Conservation (phyloP, 2,329 filamentous ascomycete species). For the Alternaria longipes region DNA sequence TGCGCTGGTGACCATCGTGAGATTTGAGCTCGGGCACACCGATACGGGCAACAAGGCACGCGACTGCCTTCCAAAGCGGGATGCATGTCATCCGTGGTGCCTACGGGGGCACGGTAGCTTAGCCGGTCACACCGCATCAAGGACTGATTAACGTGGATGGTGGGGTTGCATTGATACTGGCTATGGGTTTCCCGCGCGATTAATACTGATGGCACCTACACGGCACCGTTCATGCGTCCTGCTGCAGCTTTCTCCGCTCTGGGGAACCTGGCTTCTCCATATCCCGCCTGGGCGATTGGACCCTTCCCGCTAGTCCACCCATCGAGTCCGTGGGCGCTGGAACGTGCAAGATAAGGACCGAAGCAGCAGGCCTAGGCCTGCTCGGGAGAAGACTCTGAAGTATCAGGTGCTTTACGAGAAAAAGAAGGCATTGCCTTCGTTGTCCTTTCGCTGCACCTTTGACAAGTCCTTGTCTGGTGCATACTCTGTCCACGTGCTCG, state of each 20-base stretch:
- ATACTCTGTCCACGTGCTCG: slow-evolving; percentile 94
- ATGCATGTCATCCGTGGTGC: slow-evolving; percentile 7
- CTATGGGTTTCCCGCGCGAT: slow-evolving; percentile 13
- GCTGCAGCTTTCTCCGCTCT: slow-evolving; percentile 8
- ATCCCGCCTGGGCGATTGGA: slow-evolving; percentile 8
- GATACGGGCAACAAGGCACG: slow-evolving; percentile 35
- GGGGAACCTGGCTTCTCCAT: slow-evolving; percentile 9
- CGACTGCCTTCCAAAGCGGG: slow-evolving; percentile 24
- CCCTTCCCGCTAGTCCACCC: slow-evolving; percentile 3
- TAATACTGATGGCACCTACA: background rate
- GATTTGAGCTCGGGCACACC: background rate
- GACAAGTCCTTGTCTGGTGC: slow-evolving; percentile 89
- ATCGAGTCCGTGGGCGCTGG: background rate
- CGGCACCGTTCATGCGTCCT: slow-evolving; percentile 6
- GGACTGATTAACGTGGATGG: slow-evolving; percentile 23
- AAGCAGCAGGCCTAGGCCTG: background rate
- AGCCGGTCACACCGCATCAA: slow-evolving; percentile 37
- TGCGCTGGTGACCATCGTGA: background rate
- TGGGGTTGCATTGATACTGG: slow-evolving; percentile 24
- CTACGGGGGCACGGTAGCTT: slow-evolving; percentile 10
- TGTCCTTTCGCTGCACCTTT: slow-evolving; percentile 79
- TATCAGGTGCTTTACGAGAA: slow-evolving; percentile 40
- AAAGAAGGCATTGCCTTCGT: slow-evolving; percentile 92
- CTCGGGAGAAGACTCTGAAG: background rate
- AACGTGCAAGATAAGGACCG: background rate